A percentile compares a stretch with the other conserved stretches of the same genome.
Conservation (phyloP, 305 asterid species). For the Solanum hybrid region DNA sequence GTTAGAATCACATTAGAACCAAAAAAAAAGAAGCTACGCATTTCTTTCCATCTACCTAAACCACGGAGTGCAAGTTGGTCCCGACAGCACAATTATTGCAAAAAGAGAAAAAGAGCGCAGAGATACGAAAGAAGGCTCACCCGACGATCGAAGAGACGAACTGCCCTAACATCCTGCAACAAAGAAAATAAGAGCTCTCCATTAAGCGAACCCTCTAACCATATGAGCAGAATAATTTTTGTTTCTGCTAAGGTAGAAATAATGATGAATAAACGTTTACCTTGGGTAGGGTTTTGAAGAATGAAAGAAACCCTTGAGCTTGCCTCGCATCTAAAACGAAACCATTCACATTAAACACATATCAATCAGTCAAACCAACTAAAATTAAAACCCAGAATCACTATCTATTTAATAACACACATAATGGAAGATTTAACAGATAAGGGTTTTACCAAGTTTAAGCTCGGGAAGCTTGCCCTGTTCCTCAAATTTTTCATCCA, state of each 20-base stretch:
- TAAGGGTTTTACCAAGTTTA: slow-evolving; percentile 65
- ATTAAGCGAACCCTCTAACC: not conserved
- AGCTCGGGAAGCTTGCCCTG: slow-evolving; percentile 85
- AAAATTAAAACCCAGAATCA: not conserved
- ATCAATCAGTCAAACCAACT: not conserved
- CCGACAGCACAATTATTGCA: not conserved
- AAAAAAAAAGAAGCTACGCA: not conserved
- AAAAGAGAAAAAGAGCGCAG: not conserved
- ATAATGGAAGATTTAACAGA: not conserved
- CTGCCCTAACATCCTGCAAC: slow-evolving; percentile 81
- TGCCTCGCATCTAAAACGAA: slow-evolving; percentile 70
- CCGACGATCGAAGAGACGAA: slow-evolving; percentile 91
- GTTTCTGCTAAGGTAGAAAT: not conserved
- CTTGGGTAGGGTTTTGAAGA: slow-evolving; percentile 64
- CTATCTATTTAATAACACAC: not conserved
- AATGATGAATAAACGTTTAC: slow-evolving; percentile 26
- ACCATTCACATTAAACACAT: not conserved
- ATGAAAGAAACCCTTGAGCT: slow-evolving; percentile 93
- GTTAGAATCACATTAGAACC: not conserved
- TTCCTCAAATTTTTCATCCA: slow-evolving; percentile 56
- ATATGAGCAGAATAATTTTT: not conserved
- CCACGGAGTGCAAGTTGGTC: not conserved
- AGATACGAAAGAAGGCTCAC: slow-evolving; percentile 31
- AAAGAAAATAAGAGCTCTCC: not conserved
- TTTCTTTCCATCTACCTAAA: not conserved